Conservation (phyloP, 106 monocot species). For the Phalaenopsis aphrodite region DNA sequence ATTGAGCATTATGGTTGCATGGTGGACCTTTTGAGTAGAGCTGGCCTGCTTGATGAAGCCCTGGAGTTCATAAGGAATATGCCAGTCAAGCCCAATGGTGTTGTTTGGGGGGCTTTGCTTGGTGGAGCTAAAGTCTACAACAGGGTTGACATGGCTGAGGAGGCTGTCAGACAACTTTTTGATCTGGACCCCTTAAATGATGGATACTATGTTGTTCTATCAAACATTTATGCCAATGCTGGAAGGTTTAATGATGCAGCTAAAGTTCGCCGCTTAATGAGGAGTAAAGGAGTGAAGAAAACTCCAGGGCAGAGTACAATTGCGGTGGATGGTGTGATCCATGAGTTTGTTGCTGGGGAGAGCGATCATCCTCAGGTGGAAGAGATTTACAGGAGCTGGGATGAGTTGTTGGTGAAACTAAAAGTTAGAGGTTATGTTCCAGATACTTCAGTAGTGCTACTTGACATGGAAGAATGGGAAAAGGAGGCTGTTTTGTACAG, state of each 20-base stretch:
- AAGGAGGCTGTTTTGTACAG: slow-evolving; percentile 44
- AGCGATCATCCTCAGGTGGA: slow-evolving; percentile 18
- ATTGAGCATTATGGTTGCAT: slow-evolving; percentile 79
- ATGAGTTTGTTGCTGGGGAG: slow-evolving; percentile 62
- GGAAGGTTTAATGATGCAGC: slow-evolving; percentile 44
- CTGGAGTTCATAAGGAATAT: slow-evolving; percentile 41
- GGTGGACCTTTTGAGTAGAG: slow-evolving; percentile 70
- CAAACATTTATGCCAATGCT: slow-evolving; percentile 64
- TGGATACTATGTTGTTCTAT: slow-evolving; percentile 63
- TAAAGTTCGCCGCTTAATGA: slow-evolving; percentile 44
- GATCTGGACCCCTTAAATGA: slow-evolving; percentile 53
- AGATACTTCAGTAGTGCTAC: slow-evolving; percentile 51
- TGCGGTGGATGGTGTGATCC: slow-evolving; percentile 22
- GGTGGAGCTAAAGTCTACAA: slow-evolving; percentile 58
- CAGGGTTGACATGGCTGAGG: slow-evolving; percentile 44
- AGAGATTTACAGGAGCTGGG: slow-evolving; percentile 37
- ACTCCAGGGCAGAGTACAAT: slow-evolving; percentile 60
- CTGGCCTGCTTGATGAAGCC: slow-evolving; percentile 50
- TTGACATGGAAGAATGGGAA: slow-evolving; percentile 47
- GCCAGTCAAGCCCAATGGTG: slow-evolving; percentile 45
- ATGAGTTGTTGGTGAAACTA: slow-evolving; percentile 43
- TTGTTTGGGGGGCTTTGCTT: slow-evolving; percentile 67
- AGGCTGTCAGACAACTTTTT: slow-evolving; percentile 33
- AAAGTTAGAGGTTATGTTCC: slow-evolving; percentile 38
- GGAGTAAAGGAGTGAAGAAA: slow-evolving; percentile 50